Percentiles rank a stretch among this genome's conserved stretches.
These are phyloP conservation scores for Triangularia verruculosa DNA, from an alignment of 2,329 filamentous ascomycete genomes.

Conservation along the genomic window DNA sequence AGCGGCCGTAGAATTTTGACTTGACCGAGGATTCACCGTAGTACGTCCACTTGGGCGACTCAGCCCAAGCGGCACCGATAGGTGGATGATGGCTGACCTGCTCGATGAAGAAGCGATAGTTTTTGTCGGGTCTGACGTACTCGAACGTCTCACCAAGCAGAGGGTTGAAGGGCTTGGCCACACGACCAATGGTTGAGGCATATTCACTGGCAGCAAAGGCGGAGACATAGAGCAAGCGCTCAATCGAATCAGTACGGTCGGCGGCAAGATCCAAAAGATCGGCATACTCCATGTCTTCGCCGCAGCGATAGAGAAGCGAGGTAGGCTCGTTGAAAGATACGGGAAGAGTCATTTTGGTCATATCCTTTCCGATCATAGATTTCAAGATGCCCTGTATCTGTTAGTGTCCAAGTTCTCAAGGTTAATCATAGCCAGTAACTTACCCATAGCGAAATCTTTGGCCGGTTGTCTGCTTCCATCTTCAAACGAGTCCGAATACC, in stretches of 20 bases:
- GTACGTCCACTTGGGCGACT: conserved; percentile 93
- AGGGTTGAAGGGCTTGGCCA: conserved; percentile 97
- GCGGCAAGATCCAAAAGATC: conserved; percentile 88
- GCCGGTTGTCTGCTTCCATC: conserved; percentile 87
- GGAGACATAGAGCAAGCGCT: conserved; percentile 90
- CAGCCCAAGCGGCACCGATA: conserved; percentile 87
- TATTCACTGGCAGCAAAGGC: conserved; percentile 97
- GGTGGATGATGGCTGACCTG: conserved; percentile 98
- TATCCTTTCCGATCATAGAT: conserved; percentile 99
- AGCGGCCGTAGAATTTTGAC: conserved; percentile 96
- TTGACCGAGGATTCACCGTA: conserved; percentile 94
- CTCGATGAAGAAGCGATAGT: conserved; percentile 97
- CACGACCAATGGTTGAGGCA: conserved; percentile 91
- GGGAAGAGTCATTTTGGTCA: conserved; percentile 99
- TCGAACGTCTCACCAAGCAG: conserved; percentile 95
- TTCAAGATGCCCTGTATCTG: conserved; percentile 78
- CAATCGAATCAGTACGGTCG: conserved; percentile 79
- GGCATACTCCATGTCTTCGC: conserved; percentile 97
- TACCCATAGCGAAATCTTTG: conserved; percentile 95
- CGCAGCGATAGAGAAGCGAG: conserved; percentile 88
- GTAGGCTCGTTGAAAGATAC: conserved; percentile 99
- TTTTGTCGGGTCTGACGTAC: conserved; percentile 92
- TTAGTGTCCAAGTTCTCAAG: conserved; percentile 23
- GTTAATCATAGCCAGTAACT: conserved; percentile 34
- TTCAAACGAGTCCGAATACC: conserved; percentile 75